phyloP scores from a whole-genome alignment of 2,329 filamentous ascomycete genomes.

The Basipetospora chlamydospora region DNA sequence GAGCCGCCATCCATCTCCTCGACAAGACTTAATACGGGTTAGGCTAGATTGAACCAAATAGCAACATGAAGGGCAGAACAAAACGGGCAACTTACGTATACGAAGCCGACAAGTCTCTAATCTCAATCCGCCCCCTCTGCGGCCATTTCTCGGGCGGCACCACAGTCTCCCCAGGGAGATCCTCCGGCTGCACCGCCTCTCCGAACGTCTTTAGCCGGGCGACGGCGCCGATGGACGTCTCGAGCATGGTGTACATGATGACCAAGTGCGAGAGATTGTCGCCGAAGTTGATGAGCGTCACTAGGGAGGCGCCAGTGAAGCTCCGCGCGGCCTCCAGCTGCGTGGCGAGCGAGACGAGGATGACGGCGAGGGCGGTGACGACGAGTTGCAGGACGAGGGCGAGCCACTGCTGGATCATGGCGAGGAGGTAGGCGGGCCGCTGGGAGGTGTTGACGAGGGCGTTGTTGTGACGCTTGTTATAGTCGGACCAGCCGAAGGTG shows the following conservation, averaged over 20 bases:
- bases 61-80: no score
- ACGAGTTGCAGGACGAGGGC: conserved; percentile 33
- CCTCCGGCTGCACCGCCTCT: conserved; percentile 12
- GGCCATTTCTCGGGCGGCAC: conserved; percentile 17
- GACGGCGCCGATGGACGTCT: conserved; percentile 16
- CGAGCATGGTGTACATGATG: conserved; percentile 16
- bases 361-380: conserved; percentile 30
- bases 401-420: conserved; percentile 44
- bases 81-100: conserved; percentile 15
- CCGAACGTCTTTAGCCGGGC: conserved; percentile 15
- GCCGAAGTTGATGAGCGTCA: conserved; percentile 23
- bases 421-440: conserved; percentile 40
- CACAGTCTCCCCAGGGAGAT: conserved; percentile 9
- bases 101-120: conserved; percentile 18
- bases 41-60: no score
- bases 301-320: conserved; percentile 23
- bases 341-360: conserved; percentile 33
- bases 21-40: no score
- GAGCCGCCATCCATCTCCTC: no score
- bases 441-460: conserved; percentile 38
- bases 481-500: conserved; percentile 38
- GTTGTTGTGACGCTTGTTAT: conserved; percentile 27
- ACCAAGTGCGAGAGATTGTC: conserved; percentile 16
- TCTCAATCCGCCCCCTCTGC: conserved; percentile 14
- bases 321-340: conserved; percentile 21